A percentile compares a stretch with the other conserved stretches of the same genome.
phyloP scores from a whole-genome alignment of 176 grass and related monocot species.

The Oryza officinalis region DNA sequence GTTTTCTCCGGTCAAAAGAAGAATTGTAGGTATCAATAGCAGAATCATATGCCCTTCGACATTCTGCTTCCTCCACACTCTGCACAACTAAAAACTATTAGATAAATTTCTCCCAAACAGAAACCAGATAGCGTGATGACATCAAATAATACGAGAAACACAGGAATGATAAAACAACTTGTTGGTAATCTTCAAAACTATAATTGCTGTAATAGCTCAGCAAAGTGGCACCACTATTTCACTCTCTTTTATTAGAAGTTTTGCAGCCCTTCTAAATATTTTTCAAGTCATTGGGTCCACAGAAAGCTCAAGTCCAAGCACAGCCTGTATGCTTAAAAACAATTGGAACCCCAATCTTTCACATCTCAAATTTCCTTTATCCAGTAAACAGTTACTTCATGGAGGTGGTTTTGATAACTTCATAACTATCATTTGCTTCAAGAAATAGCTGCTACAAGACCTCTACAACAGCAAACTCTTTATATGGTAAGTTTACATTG shows the following conservation, averaged over 20 bases:
- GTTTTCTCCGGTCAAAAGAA: constrained; percentile 76
- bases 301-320: neutral
- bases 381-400: neutral
- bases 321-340: neutral
- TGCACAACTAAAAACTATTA: constrained; percentile 40
- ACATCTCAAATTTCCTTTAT: neutral
- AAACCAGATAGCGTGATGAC: neutral
- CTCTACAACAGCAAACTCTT: neutral
- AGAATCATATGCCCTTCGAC: constrained; percentile 83
- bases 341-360: neutral
- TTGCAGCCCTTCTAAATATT: neutral
- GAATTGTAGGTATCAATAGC: constrained; percentile 75
- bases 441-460: constrained; percentile 11
- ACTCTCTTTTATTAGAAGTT: neutral
- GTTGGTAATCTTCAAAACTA: neutral
- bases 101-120: neutral
- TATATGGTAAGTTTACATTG: neutral
- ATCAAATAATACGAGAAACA: neutral
- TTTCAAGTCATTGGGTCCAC: neutral
- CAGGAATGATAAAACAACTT: neutral
- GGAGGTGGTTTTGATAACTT: neutral
- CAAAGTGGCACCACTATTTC: neutral
- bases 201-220: neutral
- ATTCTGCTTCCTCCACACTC: constrained; percentile 98
- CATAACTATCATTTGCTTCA: neutral